Conservation (phyloP, 2,329 filamentous ascomycete genomes). For the Fusarium subtropicale region DNA sequence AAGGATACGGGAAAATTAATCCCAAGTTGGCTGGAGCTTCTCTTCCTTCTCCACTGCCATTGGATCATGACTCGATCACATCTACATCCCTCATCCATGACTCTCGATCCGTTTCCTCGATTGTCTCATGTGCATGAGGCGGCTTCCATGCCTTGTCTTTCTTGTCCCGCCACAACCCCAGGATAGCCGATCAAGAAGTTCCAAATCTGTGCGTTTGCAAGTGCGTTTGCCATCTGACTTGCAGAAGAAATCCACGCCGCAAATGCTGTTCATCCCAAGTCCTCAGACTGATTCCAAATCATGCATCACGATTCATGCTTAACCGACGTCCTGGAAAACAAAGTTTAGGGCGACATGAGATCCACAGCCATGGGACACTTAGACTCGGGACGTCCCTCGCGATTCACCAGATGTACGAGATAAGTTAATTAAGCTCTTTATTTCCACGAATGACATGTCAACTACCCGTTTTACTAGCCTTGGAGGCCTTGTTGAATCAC, state of each 20-base stretch:
- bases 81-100: conserved; percentile 12
- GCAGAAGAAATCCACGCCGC: conserved; percentile 5
- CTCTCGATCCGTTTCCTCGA: conserved; percentile 7
- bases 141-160: neutral
- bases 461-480: neutral
- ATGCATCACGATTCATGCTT: conserved; percentile 15
- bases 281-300: neutral
- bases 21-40: neutral
- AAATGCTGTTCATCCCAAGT: conserved; percentile 3
- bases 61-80: neutral
- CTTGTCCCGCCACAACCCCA: neutral
- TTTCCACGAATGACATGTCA: conserved; percentile 21
- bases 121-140: neutral
- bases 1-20: conserved; percentile 12
- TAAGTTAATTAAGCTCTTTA: neutral
- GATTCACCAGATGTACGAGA: conserved; percentile 12
- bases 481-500: neutral
- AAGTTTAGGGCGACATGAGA: neutral
- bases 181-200: neutral
- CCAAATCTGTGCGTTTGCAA: neutral
- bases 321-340: conserved; percentile 6
- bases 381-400: neutral
- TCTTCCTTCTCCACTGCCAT: neutral
- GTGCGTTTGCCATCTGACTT: neutral
- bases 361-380: conserved; percentile 4